Evolutionary conservation across 345 rosid genomes (phyloP).

Genomic region (Syzygium grande): DNA sequence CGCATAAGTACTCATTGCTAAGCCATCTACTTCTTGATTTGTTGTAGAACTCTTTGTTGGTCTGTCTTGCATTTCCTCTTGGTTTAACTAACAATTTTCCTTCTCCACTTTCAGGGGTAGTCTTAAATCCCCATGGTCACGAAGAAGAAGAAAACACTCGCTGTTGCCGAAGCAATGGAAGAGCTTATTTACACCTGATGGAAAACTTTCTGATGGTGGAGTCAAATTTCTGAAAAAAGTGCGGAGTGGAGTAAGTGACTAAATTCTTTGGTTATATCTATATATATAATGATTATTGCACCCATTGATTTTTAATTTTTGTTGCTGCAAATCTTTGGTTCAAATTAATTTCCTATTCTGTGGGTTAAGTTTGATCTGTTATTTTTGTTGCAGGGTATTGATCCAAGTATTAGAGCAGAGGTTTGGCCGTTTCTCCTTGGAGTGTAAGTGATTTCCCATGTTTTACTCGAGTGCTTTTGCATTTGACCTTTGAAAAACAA

Average conservation of each 20-base stretch:
- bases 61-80: not conserved
- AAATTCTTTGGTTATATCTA: not conserved
- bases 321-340: not conserved
- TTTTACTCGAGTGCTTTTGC: not conserved
- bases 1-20: not conserved
- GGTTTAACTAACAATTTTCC: not conserved
- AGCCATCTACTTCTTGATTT: not conserved
- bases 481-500: not conserved
- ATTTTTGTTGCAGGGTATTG: conserved; percentile 56
- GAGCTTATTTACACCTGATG: conserved; percentile 60
- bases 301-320: not conserved
- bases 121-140: conserved; percentile 90
- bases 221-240: conserved; percentile 80
- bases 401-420: conserved; percentile 81
- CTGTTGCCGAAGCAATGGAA: conserved; percentile 77
- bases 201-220: conserved; percentile 73
- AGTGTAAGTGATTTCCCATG: conserved; percentile 43
- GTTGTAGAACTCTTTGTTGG: not conserved
- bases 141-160: conserved; percentile 74
- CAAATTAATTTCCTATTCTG: not conserved
- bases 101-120: conserved; percentile 42
- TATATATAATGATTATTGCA: not conserved
- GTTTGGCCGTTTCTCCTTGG: conserved; percentile 99
- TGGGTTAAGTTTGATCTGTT: not conserved
- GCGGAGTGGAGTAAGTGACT: conserved; percentile 79